Evolutionary conservation across 2,329 filamentous ascomycete genomes (phyloP), one percentile per base, ranked within the genome.

Genomic region (Cladophialophora exuberans): DNA sequence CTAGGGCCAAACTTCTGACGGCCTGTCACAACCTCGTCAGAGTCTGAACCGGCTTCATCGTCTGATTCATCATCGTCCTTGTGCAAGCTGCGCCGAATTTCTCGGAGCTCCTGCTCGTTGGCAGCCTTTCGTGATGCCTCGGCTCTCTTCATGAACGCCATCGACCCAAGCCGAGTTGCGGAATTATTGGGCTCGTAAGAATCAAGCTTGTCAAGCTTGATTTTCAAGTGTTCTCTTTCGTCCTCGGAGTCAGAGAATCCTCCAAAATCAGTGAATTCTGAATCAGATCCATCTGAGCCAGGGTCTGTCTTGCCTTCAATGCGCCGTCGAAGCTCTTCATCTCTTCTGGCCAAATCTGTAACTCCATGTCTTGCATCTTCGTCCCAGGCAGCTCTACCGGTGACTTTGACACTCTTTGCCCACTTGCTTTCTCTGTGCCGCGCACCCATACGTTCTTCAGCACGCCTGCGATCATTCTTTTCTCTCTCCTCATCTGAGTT

Each of bases 101-200:
- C 79, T 69, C 76, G 80, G 10, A 90, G 75, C 53, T 90, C 83
- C 52, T 89, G 87, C 64, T 96, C 89, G 63, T 97, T 97, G 54
- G 85, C 82, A 60, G 87, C 83, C 70, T 87, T 91, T 65, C 85
- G 84, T 31, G 85, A 80, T 23, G 87, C 88, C 66, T 97, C 92
- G 1, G 91, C 90, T 62, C 87, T 90, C 65, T 87, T 85, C 94
- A 99, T 97, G 70, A 99, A 99, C 58, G 90, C 89, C 87, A 99
- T 90, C 47, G 83, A 82, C 72, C 89, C 85, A 5, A 99, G 75
- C 64, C 84, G 87, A 11, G 86, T 86, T 63, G 82, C 79, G 0
- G 82, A 82, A 15, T 69, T 68, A 31, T 70, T 70, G 31, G 69
- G 65, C 26, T 69, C 70, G 35, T 67, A 66, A 2, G 64, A 65